Base-by-base conservation (phyloP, 495 filamentous ascomycete species). In the Mycothermus thermophilus region DNA sequence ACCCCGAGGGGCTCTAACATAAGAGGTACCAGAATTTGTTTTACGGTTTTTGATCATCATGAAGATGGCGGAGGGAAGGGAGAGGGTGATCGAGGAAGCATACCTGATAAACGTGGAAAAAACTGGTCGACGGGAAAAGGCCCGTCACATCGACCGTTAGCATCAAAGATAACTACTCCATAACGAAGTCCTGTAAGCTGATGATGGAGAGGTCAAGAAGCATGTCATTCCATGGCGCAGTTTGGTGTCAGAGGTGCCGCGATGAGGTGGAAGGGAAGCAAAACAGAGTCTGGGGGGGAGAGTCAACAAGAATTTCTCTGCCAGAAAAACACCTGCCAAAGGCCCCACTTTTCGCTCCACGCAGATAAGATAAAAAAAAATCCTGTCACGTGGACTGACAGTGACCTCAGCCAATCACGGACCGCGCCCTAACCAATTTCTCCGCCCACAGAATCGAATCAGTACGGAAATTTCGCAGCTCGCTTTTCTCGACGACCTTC, bases 21-120 rank as follows among this genome's bases (percentile, higher is more conserved):
- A 71, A 75, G 71, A 74, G 71, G 71, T 75, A 67, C 69, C 71
- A 74, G 68, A 75, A 71, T 59, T 55, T n/a, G n/a, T n/a, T n/a
- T n/a, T n/a, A n/a, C 41, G 47, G 41, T 58, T 37, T 30, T 46
- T 31, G 30, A 55, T 73, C 66, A 73, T 74, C 66, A 71, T 55
- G 40, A 35, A 19, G 26, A 21, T 44, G 53, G 47, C 32, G 27
- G 31, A 29, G 18, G 17, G 11, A 36, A 30, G 34, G 12, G 19
- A 26, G 39, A 2, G 30, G 20, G 13, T 26, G 19, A 9, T 12
- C 24, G 12, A 9, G 14, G 10, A 15, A 2, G 15, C 32, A 30
- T 38, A 38, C 37, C 28, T 34, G 31, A n/a, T 32, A 2, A 35
- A 35, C 39, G 39, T 35, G 47, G 37, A 34, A 46, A 26, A 16